phyloP scores from a whole-genome alignment of 1,284 basidiomycete genomes.

The Ganoderma boninense region DNA sequence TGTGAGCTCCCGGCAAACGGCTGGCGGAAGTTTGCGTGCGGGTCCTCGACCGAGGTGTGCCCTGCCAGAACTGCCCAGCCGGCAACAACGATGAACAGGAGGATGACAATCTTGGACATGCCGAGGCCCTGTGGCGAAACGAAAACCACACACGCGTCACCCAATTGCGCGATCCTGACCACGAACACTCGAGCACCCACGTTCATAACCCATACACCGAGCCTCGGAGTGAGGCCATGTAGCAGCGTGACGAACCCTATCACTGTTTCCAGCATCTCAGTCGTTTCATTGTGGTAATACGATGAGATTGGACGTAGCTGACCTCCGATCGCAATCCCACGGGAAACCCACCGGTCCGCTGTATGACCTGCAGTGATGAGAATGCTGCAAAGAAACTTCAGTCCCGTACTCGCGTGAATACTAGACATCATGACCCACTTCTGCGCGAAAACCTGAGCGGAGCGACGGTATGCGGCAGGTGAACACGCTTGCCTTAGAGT shows the following conservation, averaged over 20 bases:
- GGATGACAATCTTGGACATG: conserved; percentile 67
- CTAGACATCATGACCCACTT: conserved; percentile 19
- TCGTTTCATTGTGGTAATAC: too few species aligned
- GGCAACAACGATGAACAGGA: conserved; percentile 60
- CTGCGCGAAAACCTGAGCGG: conserved; percentile 39
- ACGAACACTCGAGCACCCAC: conserved; percentile 30
- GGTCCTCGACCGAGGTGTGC: conserved; percentile 51
- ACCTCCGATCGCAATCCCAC: conserved; percentile 67
- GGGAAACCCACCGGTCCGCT: conserved; percentile 56
- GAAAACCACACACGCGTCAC: neutral
- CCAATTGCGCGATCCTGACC: neutral
- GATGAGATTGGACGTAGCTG: conserved; percentile 6
- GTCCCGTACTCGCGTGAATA: neutral
- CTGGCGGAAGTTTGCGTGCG: conserved; percentile 55
- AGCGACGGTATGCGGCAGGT: neutral
- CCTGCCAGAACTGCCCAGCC: conserved; percentile 59
- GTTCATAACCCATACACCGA: conserved; percentile 41
- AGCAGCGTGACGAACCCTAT: conserved; percentile 35
- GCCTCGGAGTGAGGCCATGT: conserved; percentile 37
- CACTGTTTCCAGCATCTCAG: conserved; percentile 25
- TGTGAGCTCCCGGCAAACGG: conserved; percentile 62
- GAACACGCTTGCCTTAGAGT: too few species aligned
- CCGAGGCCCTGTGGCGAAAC: conserved; percentile 49
- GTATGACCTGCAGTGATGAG: conserved; percentile 53
- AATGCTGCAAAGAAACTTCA: conserved; percentile 46